Percentiles rank a stretch among this genome's conserved stretches.
These are phyloP conservation scores for Blastosporella zonata DNA, from an alignment of 1,284 basidiomycete genomes.

Conservation along the genomic window DNA sequence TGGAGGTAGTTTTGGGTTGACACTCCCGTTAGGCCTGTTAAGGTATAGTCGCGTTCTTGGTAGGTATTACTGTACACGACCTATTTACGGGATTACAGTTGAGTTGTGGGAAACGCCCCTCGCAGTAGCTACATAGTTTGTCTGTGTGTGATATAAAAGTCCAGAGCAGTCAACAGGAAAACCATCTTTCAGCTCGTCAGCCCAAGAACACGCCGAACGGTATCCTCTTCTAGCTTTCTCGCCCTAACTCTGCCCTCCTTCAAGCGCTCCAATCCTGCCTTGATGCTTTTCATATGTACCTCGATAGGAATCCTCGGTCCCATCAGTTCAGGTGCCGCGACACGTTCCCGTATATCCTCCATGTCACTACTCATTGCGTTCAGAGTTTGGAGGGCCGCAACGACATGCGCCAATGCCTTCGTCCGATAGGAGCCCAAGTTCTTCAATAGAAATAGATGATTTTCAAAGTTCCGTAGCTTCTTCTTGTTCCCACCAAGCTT, in stretches of 20 bases:
- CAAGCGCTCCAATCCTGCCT: slow-evolving; percentile 58
- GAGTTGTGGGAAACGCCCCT: not conserved
- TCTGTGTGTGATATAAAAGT: slow-evolving; percentile 10
- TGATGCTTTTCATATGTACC: slow-evolving; percentile 70
- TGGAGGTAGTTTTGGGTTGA: too few species aligned
- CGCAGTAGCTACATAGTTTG: not conserved
- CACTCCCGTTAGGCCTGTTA: too few species aligned
- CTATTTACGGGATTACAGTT: not conserved
- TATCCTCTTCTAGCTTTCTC: slow-evolving; percentile 36
- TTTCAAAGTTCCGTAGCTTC: slow-evolving; percentile 43
- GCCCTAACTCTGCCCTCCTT: slow-evolving; percentile 52
- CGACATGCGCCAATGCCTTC: slow-evolving; percentile 59
- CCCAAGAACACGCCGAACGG: slow-evolving; percentile 31
- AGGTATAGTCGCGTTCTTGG: not conserved
- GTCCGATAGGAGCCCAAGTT: slow-evolving; percentile 54
- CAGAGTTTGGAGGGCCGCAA: slow-evolving; percentile 57
- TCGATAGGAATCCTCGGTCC: slow-evolving; percentile 59
- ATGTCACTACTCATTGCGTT: slow-evolving; percentile 64
- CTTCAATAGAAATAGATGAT: slow-evolving; percentile 49
- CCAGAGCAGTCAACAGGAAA: not conserved
- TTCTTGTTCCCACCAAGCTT: slow-evolving; percentile 56
- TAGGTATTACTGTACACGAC: not conserved
- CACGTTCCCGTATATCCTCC: slow-evolving; percentile 67
- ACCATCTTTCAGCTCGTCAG: slow-evolving; percentile 10
- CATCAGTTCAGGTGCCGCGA: slow-evolving; percentile 59